These are phyloP conservation scores for Delonix regia DNA, from an alignment of 306 rosid genomes.

Conservation along the genomic window DNA sequence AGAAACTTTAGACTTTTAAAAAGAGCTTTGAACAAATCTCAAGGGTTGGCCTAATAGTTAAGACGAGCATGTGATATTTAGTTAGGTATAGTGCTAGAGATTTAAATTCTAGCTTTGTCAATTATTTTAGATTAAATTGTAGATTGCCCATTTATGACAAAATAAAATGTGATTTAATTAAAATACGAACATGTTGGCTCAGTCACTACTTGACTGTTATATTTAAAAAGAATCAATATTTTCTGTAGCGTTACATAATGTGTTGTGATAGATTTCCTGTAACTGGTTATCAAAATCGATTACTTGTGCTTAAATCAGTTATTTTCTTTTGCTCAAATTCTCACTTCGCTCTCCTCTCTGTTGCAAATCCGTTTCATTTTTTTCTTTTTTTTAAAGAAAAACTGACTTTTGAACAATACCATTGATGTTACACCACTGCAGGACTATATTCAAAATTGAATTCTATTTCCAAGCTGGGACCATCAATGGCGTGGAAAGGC, in stretches of 20 bases:
- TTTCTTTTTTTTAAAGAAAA: too few relatives aligned
- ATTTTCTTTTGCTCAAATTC: too few relatives aligned
- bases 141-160: too few relatives aligned
- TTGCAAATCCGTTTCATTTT: too few relatives aligned
- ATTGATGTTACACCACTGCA: constrained; percentile 44
- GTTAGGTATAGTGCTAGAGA: neutral
- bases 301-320: too few relatives aligned
- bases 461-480: constrained; percentile 34
- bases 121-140: too few relatives aligned
- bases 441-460: constrained; percentile 19
- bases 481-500: constrained; percentile 39
- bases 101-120: neutral
- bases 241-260: too few relatives aligned
- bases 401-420: constrained; percentile 24
- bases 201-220: neutral
- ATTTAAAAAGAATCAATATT: too few relatives aligned
- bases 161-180: neutral
- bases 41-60: neutral
- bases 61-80: neutral
- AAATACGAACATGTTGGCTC: neutral
- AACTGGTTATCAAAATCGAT: too few relatives aligned
- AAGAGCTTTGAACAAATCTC: neutral
- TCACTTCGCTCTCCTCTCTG: too few relatives aligned
- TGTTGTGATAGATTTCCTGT: too few relatives aligned
- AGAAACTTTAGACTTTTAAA: constrained; percentile 6